Evolutionary conservation across 2,329 filamentous ascomycete genomes (phyloP).

Genomic region (Verticillium dahliae): DNA sequence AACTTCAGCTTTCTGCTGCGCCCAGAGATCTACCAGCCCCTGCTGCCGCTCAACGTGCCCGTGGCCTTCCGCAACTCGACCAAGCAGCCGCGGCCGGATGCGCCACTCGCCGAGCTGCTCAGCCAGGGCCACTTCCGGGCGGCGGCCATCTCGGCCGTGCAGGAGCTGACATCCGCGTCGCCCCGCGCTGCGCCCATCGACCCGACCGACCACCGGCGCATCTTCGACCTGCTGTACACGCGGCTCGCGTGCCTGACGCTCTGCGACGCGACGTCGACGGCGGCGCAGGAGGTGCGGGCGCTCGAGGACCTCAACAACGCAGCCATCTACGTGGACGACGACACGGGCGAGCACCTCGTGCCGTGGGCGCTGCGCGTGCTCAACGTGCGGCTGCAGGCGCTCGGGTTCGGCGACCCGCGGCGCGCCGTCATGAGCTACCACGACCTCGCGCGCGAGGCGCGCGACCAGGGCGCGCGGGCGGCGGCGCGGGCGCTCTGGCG

Average conservation of each 20-base stretch:
- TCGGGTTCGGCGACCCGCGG: constrained; percentile 79
- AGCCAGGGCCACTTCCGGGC: constrained; percentile 70
- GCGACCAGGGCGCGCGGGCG: constrained; percentile 49
- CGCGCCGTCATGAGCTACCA: constrained; percentile 87
- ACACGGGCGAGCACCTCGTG: constrained; percentile 56
- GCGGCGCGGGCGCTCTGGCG: constrained; percentile 61
- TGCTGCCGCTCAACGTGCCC: constrained; percentile 58
- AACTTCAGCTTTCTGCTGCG: constrained; percentile 78
- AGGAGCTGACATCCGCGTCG: constrained; percentile 49
- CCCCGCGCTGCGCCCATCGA: constrained; percentile 28
- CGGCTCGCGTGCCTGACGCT: constrained; percentile 77
- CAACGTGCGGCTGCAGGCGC: constrained; percentile 74
- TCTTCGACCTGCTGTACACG: constrained; percentile 75
- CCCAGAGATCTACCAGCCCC: constrained; percentile 75
- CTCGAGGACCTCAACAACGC: constrained; percentile 55
- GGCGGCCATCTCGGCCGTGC: constrained; percentile 63
- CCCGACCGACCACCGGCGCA: constrained; percentile 53
- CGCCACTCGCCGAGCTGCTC: constrained; percentile 63
- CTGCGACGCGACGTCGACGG: constrained; percentile 64
- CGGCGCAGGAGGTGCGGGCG: constrained; percentile 59
- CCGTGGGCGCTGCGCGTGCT: constrained; percentile 85
- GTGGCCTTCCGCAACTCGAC: constrained; percentile 63
- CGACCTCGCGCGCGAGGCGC: constrained; percentile 74
- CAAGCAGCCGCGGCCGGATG: constrained; percentile 54
- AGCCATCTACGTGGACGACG: constrained; percentile 49